Percentiles rank a stretch among this genome's conserved stretches.
These are phyloP conservation scores for Pythium sp. DNA, from an alignment of 352 stramenopile genomes.

Conservation along the genomic window DNA sequence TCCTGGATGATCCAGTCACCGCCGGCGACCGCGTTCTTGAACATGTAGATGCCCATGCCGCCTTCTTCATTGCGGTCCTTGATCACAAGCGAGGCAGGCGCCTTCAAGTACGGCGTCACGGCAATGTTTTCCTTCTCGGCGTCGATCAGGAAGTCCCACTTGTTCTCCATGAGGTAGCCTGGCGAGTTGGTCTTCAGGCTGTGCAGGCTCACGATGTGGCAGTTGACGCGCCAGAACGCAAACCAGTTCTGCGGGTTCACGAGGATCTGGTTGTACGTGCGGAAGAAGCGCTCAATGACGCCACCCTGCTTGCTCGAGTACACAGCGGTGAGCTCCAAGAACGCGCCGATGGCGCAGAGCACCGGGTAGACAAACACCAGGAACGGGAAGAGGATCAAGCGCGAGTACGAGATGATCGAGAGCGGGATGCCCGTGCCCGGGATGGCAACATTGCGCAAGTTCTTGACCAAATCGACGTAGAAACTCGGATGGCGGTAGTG, in stretches of 20 bases:
- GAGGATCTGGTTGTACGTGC: slow-evolving; percentile 82
- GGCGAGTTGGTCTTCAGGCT: slow-evolving; percentile 89
- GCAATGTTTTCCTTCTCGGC: slow-evolving; percentile 90
- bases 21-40: slow-evolving; percentile 94
- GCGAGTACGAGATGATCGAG: slow-evolving; percentile 84
- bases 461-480: slow-evolving; percentile 93
- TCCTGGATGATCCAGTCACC: slow-evolving; percentile 98
- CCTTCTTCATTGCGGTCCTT: slow-evolving; percentile 98
- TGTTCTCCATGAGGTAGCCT: slow-evolving; percentile 97
- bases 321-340: slow-evolving; percentile 66
- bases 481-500: slow-evolving; percentile 97
- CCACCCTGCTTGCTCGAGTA: slow-evolving; percentile 59
- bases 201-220: slow-evolving; percentile 93
- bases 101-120: slow-evolving; percentile 92
- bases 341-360: slow-evolving; percentile 78
- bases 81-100: slow-evolving; percentile 89
- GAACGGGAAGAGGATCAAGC: slow-evolving; percentile 82
- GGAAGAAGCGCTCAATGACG: slow-evolving; percentile 90
- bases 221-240: slow-evolving; percentile 96
- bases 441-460: slow-evolving; percentile 97
- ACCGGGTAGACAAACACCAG: slow-evolving; percentile 88
- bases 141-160: slow-evolving; percentile 97
- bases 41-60: slow-evolving; percentile 97
- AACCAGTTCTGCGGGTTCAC: slow-evolving; percentile 96
- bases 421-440: slow-evolving; percentile 95